Evolutionary conservation across 2,329 filamentous ascomycete species (phyloP).

Genomic region (Colletotrichum kahawae): DNA sequence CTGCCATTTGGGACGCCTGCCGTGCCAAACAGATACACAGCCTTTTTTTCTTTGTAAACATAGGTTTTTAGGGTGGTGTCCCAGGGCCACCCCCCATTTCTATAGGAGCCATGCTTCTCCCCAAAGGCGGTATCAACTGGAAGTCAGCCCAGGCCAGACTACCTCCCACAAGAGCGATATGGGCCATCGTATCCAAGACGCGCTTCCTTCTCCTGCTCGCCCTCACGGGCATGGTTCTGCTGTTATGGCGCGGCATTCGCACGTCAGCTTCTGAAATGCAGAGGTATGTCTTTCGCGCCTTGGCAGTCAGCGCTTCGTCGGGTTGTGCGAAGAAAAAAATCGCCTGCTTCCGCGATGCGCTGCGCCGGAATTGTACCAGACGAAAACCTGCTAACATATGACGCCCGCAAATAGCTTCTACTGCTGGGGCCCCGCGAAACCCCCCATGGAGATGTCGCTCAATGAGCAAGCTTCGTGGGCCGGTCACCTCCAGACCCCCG

Average conservation of each 20-base stretch:
- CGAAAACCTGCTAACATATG: not conserved
- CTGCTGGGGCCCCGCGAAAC: conserved; percentile 93
- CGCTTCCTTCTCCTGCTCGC: conserved; percentile 78
- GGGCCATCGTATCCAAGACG: conserved; percentile 75
- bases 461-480: conserved; percentile 94
- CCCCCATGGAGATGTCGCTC: conserved; percentile 93
- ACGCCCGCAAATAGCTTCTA: conserved; percentile 73
- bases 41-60: conserved; percentile 9
- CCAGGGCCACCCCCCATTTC: conserved; percentile 37
- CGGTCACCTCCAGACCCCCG: conserved; percentile 86
- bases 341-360: not conserved
- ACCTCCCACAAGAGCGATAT: conserved; percentile 76
- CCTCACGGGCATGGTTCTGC: conserved; percentile 71
- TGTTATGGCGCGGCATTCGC: conserved; percentile 88
- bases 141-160: conserved; percentile 84
- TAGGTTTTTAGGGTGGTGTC: conserved; percentile 40
- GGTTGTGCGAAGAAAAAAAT: not conserved
- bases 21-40: not conserved
- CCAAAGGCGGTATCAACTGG: conserved; percentile 90
- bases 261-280: conserved; percentile 86
- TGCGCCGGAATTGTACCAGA: not conserved
- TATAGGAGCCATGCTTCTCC: conserved; percentile 74
- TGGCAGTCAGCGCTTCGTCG: not conserved
- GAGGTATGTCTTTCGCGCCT: conserved; percentile 63
- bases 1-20: not conserved